Base-by-base conservation (phyloP, 2,329 filamentous ascomycete genomes). In the Byssoonygena ceratinophila region DNA sequence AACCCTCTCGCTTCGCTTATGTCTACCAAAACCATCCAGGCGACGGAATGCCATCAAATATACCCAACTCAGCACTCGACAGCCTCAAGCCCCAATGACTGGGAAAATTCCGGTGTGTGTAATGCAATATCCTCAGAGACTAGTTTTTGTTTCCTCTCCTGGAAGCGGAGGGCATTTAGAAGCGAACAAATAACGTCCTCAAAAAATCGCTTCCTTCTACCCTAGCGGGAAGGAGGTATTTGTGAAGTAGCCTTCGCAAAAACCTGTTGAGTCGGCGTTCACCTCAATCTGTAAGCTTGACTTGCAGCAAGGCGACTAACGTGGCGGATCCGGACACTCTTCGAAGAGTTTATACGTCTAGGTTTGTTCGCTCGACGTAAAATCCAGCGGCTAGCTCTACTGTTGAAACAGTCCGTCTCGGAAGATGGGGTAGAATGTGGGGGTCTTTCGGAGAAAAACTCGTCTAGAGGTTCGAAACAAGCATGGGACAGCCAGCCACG, bases 151-250 rank as follows among this genome's bases (percentile, higher is more conserved):
- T 74, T 90, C 84, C 85, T 83, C 84, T 82, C 81, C 81, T 36
- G 14, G 2, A 18, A 59, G 54, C 46, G 63, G 57, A 59, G 65
- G 62, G 65, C 66, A 69, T 79, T 80, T 83, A 76, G 65, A 76
- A 82, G 78, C 87, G 87, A 79, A 85, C 87, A 94, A 96, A 95
- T 81, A 71, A 90, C 87, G 83, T 94, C 87, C 78, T 76, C 77
- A 94, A 96, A 96, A 50, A 94, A 81, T 81, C 87, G 87, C 80
- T 79, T 76, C 69, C 68, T 64, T 73, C 72, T 69, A 66, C 66
- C 60, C 62, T 36, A 59, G 59, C 11, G 37, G 56, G 63, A 65
- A 66, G 64, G 65, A 61, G 58, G 59, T 60, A 47, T 61, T 59
- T 59, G 59, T 52, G 55, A 52, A 49, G 55, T 53, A 60, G 56